phyloP scores from a whole-genome alignment of 2,329 filamentous ascomycete genomes.

The Dendrostoma leiphaemia region DNA sequence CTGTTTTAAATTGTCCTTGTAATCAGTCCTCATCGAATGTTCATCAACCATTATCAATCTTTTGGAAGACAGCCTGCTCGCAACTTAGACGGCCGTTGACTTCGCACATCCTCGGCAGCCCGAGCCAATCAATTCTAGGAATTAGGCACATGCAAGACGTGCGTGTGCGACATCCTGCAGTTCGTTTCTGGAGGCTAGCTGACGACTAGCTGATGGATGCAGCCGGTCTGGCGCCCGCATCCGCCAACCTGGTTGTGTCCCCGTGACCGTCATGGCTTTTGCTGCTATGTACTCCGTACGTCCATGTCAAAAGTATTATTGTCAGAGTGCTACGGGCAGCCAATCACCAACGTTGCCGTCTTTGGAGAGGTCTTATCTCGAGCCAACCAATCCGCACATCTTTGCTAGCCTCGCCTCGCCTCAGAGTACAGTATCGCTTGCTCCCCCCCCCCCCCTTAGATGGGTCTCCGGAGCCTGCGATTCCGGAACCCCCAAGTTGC shows the following conservation, averaged over 20 bases:
- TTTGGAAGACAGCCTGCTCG: background rate
- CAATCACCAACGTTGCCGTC: conserved; percentile 9
- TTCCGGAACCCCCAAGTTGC: background rate
- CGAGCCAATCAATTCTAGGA: background rate
- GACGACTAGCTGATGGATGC: background rate
- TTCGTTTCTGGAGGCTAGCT: background rate
- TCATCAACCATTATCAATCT: background rate
- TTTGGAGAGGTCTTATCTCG: conserved; percentile 12
- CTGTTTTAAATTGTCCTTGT: background rate
- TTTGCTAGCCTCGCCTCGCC: conserved; percentile 14
- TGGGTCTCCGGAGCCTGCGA: background rate
- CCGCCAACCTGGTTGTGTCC: background rate
- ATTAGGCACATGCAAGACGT: background rate
- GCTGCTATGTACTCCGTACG: background rate
- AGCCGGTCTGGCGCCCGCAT: background rate
- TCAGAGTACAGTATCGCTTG: background rate
- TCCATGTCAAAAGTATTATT: conserved; percentile 17
- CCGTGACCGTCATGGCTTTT: conserved; percentile 3
- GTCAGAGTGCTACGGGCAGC: background rate
- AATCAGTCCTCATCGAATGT: too few relatives aligned
- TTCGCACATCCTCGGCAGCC: background rate
- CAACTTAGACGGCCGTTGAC: background rate
- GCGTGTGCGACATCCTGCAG: background rate
- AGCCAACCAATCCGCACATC: conserved; percentile 14
- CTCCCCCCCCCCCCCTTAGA: background rate